These are phyloP conservation scores for Microthlaspi erraticum DNA, from an alignment of 345 rosid species.

Conservation along the genomic window DNA sequence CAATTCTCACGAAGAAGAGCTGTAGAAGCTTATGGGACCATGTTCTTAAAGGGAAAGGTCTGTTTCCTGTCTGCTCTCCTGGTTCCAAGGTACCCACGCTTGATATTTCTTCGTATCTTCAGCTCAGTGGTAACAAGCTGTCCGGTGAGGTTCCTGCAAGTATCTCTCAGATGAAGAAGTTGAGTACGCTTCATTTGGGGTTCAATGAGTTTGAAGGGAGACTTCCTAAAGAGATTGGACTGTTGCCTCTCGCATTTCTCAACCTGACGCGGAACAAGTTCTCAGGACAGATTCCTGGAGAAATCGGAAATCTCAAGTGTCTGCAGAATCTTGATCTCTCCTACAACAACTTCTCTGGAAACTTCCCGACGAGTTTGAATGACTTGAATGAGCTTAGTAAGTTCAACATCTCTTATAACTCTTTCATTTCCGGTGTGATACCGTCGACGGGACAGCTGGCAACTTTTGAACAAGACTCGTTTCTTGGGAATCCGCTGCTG, in stretches of 20 bases:
- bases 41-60: conserved; percentile 69
- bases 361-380: conserved; percentile 67
- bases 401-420: conserved; percentile 91
- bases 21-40: conserved; percentile 80
- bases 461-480: conserved; percentile 75
- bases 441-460: conserved; percentile 78
- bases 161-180: conserved; percentile 64
- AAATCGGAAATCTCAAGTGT: conserved; percentile 67
- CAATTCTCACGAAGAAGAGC: conserved; percentile 68
- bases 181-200: conserved; percentile 78
- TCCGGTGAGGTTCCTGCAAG: conserved; percentile 68
- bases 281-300: conserved; percentile 71
- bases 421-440: conserved; percentile 62
- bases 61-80: conserved; percentile 61
- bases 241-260: conserved; percentile 73
- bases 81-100: conserved; percentile 48
- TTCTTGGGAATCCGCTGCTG: conserved; percentile 75
- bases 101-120: conserved; percentile 76
- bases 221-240: conserved; percentile 64
- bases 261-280: conserved; percentile 66
- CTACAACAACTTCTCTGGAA: conserved; percentile 79
- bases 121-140: conserved; percentile 72
- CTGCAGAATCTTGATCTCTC: conserved; percentile 84
- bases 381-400: conserved; percentile 64
- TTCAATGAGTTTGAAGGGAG: conserved; percentile 58